Evolutionary conservation across 768 basidiomycete species (phyloP).

Genomic region (Macrolepiota dolichaula): DNA sequence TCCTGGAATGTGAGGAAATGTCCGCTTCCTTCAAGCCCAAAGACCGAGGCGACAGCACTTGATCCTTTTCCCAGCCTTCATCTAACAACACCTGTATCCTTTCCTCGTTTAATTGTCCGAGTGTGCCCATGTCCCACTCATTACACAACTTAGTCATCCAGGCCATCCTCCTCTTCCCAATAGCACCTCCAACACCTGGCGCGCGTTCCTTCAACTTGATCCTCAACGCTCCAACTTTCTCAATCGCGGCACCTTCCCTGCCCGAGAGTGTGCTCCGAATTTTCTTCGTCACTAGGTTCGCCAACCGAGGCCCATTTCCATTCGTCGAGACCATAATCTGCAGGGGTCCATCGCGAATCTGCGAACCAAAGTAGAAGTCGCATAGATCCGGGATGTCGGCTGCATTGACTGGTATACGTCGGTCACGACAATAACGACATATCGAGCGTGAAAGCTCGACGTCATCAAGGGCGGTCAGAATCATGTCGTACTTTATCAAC

Average conservation of each 20-base stretch:
- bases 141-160: constrained; percentile 92
- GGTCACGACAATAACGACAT: constrained; percentile 60
- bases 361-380: constrained; percentile 98
- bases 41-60: constrained; percentile 30
- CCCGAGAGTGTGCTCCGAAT: constrained; percentile 70
- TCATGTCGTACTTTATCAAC: constrained; percentile 64
- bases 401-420: constrained; percentile 85
- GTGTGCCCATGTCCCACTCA: constrained; percentile 79
- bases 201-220: constrained; percentile 71
- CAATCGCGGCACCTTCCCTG: constrained; percentile 73
- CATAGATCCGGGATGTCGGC: constrained; percentile 95
- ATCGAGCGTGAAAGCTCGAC: constrained; percentile 70
- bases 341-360: constrained; percentile 84
- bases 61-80: constrained; percentile 79
- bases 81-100: constrained; percentile 67
- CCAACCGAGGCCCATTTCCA: constrained; percentile 89
- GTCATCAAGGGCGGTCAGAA: constrained; percentile 92
- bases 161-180: constrained; percentile 80
- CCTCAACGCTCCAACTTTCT: constrained; percentile 75
- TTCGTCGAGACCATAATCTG: constrained; percentile 97
- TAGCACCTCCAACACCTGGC: constrained; percentile 75
- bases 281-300: constrained; percentile 71
- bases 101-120: constrained; percentile 64
- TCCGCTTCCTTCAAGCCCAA: background rate
- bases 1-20: background rate